Evolutionary conservation across 345 rosid species (phyloP), one percentile per base, ranked within the genome.

Genomic region (Chamaenerion angustifolium): DNA sequence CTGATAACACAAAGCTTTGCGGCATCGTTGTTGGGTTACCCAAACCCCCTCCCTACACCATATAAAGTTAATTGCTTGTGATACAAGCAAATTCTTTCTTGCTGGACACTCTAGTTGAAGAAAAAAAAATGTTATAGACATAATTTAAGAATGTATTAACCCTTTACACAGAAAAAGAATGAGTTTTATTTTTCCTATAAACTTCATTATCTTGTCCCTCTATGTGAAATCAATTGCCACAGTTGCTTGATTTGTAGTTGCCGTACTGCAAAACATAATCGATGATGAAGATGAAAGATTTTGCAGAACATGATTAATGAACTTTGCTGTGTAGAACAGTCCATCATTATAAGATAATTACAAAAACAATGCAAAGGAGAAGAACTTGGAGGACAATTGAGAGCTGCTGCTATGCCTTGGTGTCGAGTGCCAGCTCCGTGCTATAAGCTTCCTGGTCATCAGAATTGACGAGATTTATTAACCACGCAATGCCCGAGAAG

Each of bases 401-500:
- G 2, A 16, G 18, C 10, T 3, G 12, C 23, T 2, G 3, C 4
- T 14, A 8, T 68, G 69, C 95, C 88, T 90, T 90, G 71, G 92
- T 77, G 71, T 90, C 96, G 46, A 92, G 93, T 81, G 83, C 95
- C 62, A 90, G 79, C 57, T 90, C 98, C 69, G 86, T 92, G 81
- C 93, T 83, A 49, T 80, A 82, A 37, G 82, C 81, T 60, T 83
- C 96, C 48, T 74, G 93, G 43, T 92, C 98, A 23, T 84, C 93
- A 49, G 98, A 77, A 71, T 64, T 70, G 59, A 87, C 95, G 68
- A 87, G 98, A 65, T 92, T 87, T 51, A 92, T 72, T 76, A 92
- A 92, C 98, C 98, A 92, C 21, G 98, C 82, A 65, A 92, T 82
- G 56, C 98, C 98, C 0, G 96, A 78, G 64, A 70, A 92, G n/a